Conservation (phyloP, 1,139 yeast species). For the Geotrichum citri-aurantii region DNA sequence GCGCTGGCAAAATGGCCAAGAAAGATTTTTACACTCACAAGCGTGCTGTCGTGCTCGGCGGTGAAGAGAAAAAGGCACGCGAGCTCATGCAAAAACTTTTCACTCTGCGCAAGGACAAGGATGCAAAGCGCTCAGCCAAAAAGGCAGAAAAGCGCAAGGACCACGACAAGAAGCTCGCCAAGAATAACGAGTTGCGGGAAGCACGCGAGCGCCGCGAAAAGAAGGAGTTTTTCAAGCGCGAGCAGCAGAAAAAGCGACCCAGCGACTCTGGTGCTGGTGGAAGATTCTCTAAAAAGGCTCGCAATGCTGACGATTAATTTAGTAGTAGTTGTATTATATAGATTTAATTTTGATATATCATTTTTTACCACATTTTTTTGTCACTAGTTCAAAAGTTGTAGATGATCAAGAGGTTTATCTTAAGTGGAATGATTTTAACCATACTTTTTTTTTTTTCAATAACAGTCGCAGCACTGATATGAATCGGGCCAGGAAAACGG, state of each 20-base stretch:
- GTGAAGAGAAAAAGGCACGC: slow-evolving; percentile 91
- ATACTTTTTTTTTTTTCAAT: too few relatives aligned
- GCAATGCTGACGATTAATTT: slow-evolving; percentile 11
- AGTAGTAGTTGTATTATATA: background rate
- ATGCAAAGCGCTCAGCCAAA: slow-evolving; percentile 66
- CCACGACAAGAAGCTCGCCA: slow-evolving; percentile 66
- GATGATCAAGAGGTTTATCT: background rate
- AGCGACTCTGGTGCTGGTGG: slow-evolving; percentile 27
- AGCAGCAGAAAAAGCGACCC: slow-evolving; percentile 56
- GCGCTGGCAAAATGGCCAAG: slow-evolving; percentile 11
- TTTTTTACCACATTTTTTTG: background rate
- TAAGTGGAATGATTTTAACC: too few relatives aligned
- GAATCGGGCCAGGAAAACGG: too few relatives aligned
- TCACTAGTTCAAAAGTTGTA: background rate
- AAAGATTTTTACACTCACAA: slow-evolving; percentile 78
- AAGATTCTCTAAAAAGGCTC: slow-evolving; percentile 19
- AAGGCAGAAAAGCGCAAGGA: slow-evolving; percentile 73
- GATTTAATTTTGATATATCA: background rate
- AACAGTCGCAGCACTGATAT: too few relatives aligned
- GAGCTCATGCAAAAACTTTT: slow-evolving; percentile 81
- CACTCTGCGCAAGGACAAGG: slow-evolving; percentile 81
- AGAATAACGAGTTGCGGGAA: slow-evolving; percentile 60
- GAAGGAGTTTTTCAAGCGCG: slow-evolving; percentile 74
- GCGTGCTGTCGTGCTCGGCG: slow-evolving; percentile 89
- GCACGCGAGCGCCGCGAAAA: slow-evolving; percentile 81